Conservation (phyloP, 2,329 filamentous ascomycete species). For the Beauveria bassiana region DNA sequence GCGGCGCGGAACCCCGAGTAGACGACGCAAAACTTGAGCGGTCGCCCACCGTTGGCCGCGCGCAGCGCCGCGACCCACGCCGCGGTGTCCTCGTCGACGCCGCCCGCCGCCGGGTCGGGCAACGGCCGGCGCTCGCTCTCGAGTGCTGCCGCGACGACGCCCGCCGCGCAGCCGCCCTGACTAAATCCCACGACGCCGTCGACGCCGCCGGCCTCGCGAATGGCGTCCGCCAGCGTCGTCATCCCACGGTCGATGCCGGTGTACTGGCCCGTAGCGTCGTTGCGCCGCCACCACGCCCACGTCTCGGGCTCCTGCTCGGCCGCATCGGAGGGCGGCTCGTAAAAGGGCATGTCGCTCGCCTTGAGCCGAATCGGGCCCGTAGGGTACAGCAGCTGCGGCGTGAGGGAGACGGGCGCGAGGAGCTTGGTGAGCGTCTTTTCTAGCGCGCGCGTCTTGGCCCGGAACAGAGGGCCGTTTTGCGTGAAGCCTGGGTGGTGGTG, state of each 20-base stretch:
- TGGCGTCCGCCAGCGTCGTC: conserved; percentile 48
- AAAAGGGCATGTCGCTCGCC: conserved; percentile 63
- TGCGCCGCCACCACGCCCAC: conserved; percentile 76
- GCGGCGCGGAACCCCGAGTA: conserved; percentile 73
- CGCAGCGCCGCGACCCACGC: conserved; percentile 39
- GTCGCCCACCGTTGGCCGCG: conserved; percentile 37
- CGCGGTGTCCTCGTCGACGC: conserved; percentile 19
- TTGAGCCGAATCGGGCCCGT: conserved; percentile 59
- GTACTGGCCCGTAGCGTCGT: conserved; percentile 58
- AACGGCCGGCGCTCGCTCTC: conserved; percentile 37
- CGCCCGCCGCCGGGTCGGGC: conserved; percentile 19
- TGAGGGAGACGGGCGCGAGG: conserved; percentile 52
- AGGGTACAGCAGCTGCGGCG: conserved; percentile 55
- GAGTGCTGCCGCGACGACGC: conserved; percentile 63
- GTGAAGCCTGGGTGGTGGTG: conserved; percentile 59
- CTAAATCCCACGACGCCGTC: conserved; percentile 78
- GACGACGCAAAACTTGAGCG: conserved; percentile 62
- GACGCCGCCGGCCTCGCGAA: conserved; percentile 58
- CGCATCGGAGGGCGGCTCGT: conserved; percentile 36
- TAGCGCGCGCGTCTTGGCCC: conserved; percentile 78
- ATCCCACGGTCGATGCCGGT: conserved; percentile 64
- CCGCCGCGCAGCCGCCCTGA: conserved; percentile 68
- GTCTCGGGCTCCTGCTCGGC: conserved; percentile 52
- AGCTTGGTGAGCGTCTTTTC: conserved; percentile 72
- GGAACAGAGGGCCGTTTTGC: conserved; percentile 80